Base-by-base conservation (phyloP, 768 basidiomycete genomes). In the Phylloporus rhodoxanthus region DNA sequence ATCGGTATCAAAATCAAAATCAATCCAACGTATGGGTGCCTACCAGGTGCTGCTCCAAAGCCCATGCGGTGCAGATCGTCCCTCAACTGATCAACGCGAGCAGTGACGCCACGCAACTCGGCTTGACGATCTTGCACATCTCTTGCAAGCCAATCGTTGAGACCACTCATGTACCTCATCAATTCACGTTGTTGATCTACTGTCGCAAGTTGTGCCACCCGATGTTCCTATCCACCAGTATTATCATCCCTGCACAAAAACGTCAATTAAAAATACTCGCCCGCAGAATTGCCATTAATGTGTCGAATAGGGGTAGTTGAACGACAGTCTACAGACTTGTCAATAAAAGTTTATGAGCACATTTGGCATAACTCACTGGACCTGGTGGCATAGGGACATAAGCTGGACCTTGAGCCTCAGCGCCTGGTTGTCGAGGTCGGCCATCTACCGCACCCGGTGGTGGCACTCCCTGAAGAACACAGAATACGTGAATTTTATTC, bases 121-220 rank as follows among this genome's bases (percentile, higher is more conserved):
- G 77, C 73, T 53, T 88, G 88, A 20, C 90, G 82, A 65, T 90
- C 87, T 40, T 76, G 74, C 0, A 89, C 87, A 63, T 92, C 90
- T 29, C 82, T 77, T 48, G 76, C 82, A 14, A 92, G 70, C 90
- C 90, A 92, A 29, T 79, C 76, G 54, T 91, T 92, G 28, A 91
- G 69, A 2, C 74, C 78, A 42, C 77, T 62, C 79, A 92, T 83
- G 56, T 92, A 91, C 45, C 84, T 72, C 79, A 87, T 87, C 44
- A 89, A 69, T 61, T 87, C 86, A 33, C 86, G 76, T 56, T 87
- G 87, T 59, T 91, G 87, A 41, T 86, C 83, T 13, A 89, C 77
- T 23, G 85, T 84, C 0, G 85, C 87, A 17, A 80, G 66, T 63
- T 87, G 85, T 1, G 85, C 85, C 5, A 79, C 66, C 4, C 84